Conservation (phyloP, 192 early-diverging fungal genomes). For the Coemansia sp. region DNA sequence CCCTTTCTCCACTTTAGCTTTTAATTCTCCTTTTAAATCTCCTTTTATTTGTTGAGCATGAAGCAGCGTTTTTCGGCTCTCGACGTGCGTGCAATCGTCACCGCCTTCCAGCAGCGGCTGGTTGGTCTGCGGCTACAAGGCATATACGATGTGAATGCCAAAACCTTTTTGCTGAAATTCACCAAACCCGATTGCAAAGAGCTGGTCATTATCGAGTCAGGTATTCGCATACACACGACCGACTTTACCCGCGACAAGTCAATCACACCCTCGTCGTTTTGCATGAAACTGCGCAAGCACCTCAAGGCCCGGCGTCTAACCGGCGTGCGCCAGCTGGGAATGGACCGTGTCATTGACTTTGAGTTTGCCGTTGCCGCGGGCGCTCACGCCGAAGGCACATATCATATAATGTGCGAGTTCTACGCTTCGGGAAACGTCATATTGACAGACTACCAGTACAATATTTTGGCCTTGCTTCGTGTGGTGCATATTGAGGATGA, state of each 20-base stretch:
- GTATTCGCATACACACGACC: slow-evolving; percentile 90
- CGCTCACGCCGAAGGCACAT: slow-evolving; percentile 49
- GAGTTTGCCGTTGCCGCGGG: slow-evolving; percentile 69
- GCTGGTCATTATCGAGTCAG: slow-evolving; percentile 87
- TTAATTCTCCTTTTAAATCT: not conserved
- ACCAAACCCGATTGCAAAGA: slow-evolving; percentile 86
- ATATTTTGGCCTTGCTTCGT: slow-evolving; percentile 80
- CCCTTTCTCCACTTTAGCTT: not conserved
- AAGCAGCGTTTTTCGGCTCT: slow-evolving; percentile 88
- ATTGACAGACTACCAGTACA: slow-evolving; percentile 83
- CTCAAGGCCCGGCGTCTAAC: slow-evolving; percentile 78
- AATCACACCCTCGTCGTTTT: slow-evolving; percentile 78
- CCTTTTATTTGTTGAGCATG: slow-evolving; percentile 47
- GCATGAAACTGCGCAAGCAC: slow-evolving; percentile 91
- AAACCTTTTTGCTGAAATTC: slow-evolving; percentile 92
- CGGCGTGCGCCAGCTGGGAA: slow-evolving; percentile 76
- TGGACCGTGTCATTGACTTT: slow-evolving; percentile 91
- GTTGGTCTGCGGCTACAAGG: slow-evolving; percentile 89
- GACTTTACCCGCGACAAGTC: slow-evolving; percentile 85
- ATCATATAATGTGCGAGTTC: slow-evolving; percentile 76
- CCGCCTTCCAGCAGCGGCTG: slow-evolving; percentile 63
- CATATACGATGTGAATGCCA: slow-evolving; percentile 89
- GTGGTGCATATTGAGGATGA: slow-evolving; percentile 79
- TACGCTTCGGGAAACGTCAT: slow-evolving; percentile 93
- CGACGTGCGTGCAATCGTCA: slow-evolving; percentile 80